phyloP scores from a whole-genome alignment of 768 basidiomycete genomes.

The Auricularia cornea region DNA sequence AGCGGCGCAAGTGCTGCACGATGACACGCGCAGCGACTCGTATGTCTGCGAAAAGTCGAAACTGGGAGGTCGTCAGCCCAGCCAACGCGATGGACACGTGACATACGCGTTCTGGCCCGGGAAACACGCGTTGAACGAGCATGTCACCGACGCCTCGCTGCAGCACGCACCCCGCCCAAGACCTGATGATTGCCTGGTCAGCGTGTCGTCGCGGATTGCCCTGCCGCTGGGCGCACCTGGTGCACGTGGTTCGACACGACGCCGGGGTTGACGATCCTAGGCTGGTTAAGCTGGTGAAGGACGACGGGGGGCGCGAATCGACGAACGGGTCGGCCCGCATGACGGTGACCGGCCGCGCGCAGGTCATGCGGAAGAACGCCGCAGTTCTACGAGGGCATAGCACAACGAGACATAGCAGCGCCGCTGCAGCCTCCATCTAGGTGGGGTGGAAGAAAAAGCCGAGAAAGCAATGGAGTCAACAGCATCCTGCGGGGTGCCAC shows the following conservation, averaged over 20 bases:
- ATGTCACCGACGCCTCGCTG: neutral
- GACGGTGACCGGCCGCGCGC: neutral
- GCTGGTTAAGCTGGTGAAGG: neutral
- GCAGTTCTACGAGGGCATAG: no score
- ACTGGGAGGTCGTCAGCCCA: neutral
- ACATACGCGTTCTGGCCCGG: neutral
- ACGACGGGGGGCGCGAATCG: neutral
- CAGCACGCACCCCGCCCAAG: neutral
- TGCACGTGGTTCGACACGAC: neutral
- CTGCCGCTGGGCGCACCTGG: neutral
- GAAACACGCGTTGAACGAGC: neutral
- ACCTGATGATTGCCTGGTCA: neutral
- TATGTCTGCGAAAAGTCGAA: neutral
- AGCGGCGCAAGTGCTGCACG: neutral
- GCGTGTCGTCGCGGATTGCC: neutral
- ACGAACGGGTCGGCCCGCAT: neutral
- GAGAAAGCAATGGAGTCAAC: no score
- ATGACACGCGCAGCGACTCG: neutral
- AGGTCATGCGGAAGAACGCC: slow-evolving; percentile 1
- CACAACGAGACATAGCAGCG: no score
- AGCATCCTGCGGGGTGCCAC: no score
- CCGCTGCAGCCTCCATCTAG: no score
- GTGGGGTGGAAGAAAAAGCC: no score
- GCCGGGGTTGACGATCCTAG: neutral
- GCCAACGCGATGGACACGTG: neutral